Percentiles rank a stretch among this genome's conserved stretches.
Evolutionary conservation across 495 filamentous ascomycete genomes (phyloP).

Genomic region (Penicillium turbatum): DNA sequence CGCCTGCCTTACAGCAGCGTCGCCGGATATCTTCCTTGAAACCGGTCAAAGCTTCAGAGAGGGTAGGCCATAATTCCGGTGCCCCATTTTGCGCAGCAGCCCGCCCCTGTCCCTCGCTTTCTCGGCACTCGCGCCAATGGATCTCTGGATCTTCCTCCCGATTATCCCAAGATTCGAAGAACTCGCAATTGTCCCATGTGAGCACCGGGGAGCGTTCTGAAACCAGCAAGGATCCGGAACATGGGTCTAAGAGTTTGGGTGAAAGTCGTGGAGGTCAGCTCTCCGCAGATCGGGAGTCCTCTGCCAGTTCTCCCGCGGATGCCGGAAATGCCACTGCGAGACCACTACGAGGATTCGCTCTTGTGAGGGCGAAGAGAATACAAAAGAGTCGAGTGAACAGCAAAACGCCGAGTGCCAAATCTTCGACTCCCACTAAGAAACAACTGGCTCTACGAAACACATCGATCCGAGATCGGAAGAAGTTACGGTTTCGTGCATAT

Average conservation of each 20-base stretch:
- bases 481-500: slow-evolving; percentile 28
- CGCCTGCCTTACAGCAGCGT: slow-evolving; percentile 23
- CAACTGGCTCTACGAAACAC: slow-evolving; percentile 1
- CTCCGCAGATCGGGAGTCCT: neutral
- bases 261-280: neutral
- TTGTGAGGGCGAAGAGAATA: neutral
- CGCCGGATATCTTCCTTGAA: slow-evolving; percentile 22
- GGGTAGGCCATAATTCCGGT: neutral
- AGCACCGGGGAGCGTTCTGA: too few relatives aligned
- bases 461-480: slow-evolving; percentile 25
- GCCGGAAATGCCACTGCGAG: neutral
- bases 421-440: neutral
- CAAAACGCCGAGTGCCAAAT: neutral
- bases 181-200: neutral
- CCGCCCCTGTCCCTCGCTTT: slow-evolving; percentile 12
- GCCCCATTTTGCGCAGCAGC: neutral
- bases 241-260: neutral
- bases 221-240: neutral
- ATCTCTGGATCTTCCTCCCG: slow-evolving; percentile 11
- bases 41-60: slow-evolving; percentile 1
- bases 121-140: slow-evolving; percentile 27
- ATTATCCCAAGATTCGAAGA: neutral
- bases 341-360: neutral
- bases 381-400: neutral
- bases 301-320: neutral